Conservation (phyloP, 1,284 basidiomycete genomes). For the Athelia sp. region DNA sequence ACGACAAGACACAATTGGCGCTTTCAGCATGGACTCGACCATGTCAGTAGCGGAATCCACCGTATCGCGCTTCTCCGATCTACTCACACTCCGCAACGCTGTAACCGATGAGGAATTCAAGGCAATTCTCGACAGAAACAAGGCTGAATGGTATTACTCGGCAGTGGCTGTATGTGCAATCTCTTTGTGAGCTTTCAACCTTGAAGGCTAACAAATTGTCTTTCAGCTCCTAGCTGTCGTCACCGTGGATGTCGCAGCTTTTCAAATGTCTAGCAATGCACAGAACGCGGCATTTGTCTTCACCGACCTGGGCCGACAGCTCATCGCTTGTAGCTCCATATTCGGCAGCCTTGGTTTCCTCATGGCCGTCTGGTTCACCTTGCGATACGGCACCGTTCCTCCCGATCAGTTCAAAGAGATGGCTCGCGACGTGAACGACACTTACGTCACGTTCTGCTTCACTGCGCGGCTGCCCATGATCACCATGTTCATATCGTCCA, state of each 20-base stretch:
- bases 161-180: too few relatives aligned
- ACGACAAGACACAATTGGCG: constrained; percentile 16
- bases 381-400: constrained; percentile 50
- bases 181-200: too few relatives aligned
- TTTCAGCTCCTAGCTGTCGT: constrained; percentile 40
- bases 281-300: constrained; percentile 26
- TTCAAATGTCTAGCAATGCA: constrained; percentile 45
- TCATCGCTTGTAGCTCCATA: constrained; percentile 51
- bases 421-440: constrained; percentile 51
- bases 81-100: constrained; percentile 47
- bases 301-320: constrained; percentile 31
- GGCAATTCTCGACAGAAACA: constrained; percentile 33
- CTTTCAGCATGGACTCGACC: constrained; percentile 23
- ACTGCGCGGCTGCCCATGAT: constrained; percentile 57
- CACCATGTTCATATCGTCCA: constrained; percentile 47
- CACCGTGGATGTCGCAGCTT: constrained; percentile 15
- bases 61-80: constrained; percentile 49
- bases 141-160: constrained; percentile 51
- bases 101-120: constrained; percentile 44
- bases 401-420: constrained; percentile 32
- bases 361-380: constrained; percentile 56
- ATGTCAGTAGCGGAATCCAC: constrained; percentile 32
- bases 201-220: too few relatives aligned
- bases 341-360: constrained; percentile 58
- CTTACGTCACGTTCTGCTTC: constrained; percentile 62